These are phyloP conservation scores for Microglena sp. DNA, from an alignment of 139 green algal species.

Conservation along the genomic window DNA sequence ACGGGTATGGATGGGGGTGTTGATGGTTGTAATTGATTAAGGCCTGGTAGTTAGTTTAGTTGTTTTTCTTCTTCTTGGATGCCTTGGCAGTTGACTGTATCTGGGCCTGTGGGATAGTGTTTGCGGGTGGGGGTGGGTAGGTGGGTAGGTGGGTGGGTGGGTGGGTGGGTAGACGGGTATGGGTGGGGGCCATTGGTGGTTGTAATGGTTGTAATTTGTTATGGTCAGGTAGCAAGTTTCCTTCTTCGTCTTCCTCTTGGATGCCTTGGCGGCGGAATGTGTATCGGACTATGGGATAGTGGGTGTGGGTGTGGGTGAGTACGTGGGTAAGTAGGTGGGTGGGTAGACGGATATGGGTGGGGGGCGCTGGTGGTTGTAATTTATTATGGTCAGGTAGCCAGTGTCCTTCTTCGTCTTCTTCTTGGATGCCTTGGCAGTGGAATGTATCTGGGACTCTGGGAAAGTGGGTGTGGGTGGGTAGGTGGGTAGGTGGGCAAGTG, in stretches of 20 bases:
- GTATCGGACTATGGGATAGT: not conserved
- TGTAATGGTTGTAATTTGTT: not conserved
- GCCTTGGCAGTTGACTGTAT: not conserved
- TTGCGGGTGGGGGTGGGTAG: not conserved
- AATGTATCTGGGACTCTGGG: not conserved
- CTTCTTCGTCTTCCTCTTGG: constrained; percentile 6
- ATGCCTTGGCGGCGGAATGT: not conserved
- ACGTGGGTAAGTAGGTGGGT: not conserved
- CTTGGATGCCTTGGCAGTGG: not conserved
- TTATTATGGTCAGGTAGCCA: too few species aligned
- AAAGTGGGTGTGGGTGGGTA: not conserved
- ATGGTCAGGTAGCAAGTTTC: too few species aligned
- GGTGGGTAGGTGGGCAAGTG: not conserved
- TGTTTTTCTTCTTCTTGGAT: not conserved
- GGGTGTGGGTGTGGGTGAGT: not conserved
- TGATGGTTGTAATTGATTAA: not conserved
- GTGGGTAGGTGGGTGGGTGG: not conserved
- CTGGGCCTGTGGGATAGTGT: not conserved
- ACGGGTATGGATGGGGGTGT: not conserved
- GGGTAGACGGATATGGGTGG: not conserved
- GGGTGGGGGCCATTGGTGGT: too few species aligned
- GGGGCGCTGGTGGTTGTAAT: not conserved
- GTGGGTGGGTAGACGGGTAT: not conserved
- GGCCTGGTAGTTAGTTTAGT: too few species aligned
- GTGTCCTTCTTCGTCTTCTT: too few species aligned